Base-by-base conservation (phyloP, 805 yeast species). In the Metschnikowia picachoensis region DNA sequence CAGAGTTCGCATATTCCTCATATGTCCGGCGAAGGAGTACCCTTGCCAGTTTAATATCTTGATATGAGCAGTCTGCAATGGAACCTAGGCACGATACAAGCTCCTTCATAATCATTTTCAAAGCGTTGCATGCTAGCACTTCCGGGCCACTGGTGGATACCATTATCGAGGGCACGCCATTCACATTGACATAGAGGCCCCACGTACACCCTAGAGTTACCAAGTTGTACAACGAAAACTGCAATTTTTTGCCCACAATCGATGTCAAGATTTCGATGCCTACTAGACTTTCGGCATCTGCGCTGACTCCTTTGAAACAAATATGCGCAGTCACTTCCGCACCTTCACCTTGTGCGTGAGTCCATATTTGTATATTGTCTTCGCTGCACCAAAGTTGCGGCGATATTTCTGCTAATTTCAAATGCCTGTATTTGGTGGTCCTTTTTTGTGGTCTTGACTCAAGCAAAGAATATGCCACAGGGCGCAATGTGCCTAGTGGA, bases 191-290 rank as follows among this genome's bases (percentile, higher is more conserved):
- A 32, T 62, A 66, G 0, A 85, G 49, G 15, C 78, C 81, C 78
- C 85, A 85, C 0, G 76, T 59, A 55, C 73, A 82, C 1, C 82
- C 80, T 9, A 82, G 47, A n/a, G 71, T 58, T 46, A 81, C 78
- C 1, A 82, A 72, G 1, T 78, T 75, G 56, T 84, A 85, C 1
- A 85, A 53, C 5, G 51, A 48, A 4, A 65, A 59, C 20, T 72
- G 61, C 0, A 84, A 55, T 12, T 61, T 58, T 1, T 60, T 55
- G 20, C 73, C 78, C 4, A 82, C 51, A 3, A 80, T 43, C 40
- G 78, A 80, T 9, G 74, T 68, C 2, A 84, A 47, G 5, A 85
- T 58, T 51, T 85, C 90, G 11, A 78, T 52, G n/a, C 69, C 65
- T 50, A 80, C 73, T 2, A 78, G 68, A 39, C 64, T 65, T 9